Percentiles rank a stretch among this genome's conserved stretches.
phyloP scores from a whole-genome alignment of 306 rosid species.

The Corylus americana region DNA sequence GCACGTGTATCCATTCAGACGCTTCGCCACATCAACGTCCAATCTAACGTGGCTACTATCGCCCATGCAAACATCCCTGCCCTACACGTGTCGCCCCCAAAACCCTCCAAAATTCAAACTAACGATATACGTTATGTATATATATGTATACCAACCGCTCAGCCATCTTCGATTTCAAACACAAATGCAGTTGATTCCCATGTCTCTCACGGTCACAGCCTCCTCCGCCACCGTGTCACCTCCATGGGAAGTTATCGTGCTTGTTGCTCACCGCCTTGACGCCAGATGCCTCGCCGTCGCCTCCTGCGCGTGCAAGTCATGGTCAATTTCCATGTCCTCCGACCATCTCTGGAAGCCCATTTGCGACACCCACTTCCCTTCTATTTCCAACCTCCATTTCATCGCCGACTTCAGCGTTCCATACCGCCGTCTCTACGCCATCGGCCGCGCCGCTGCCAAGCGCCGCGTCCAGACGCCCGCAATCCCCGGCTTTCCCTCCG shows the following conservation, averaged over 20 bases:
- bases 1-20: constrained; percentile 27
- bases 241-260: constrained; percentile 52
- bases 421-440: constrained; percentile 45
- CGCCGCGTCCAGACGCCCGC: constrained; percentile 27
- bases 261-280: constrained; percentile 55
- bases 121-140: too few species aligned
- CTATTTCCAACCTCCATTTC: constrained; percentile 35
- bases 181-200: background rate
- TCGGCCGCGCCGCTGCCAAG: constrained; percentile 31
- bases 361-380: constrained; percentile 45
- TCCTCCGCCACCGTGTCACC: constrained; percentile 12
- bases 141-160: background rate
- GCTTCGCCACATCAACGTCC: background rate
- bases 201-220: background rate
- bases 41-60: constrained; percentile 38
- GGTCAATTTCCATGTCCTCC: constrained; percentile 57
- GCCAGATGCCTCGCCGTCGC: constrained; percentile 61
- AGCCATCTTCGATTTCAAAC: background rate
- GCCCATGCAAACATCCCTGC: constrained; percentile 29
- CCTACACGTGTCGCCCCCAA: constrained; percentile 37
- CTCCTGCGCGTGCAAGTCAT: constrained; percentile 58
- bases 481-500: constrained; percentile 44
- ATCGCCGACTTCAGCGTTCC: constrained; percentile 20
- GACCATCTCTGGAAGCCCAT: constrained; percentile 63
- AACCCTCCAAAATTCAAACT: background rate